A percentile compares a stretch with the other conserved stretches of the same genome.
phyloP scores from a whole-genome alignment of 805 yeast genomes.

The Blastobotrys muscicola region DNA sequence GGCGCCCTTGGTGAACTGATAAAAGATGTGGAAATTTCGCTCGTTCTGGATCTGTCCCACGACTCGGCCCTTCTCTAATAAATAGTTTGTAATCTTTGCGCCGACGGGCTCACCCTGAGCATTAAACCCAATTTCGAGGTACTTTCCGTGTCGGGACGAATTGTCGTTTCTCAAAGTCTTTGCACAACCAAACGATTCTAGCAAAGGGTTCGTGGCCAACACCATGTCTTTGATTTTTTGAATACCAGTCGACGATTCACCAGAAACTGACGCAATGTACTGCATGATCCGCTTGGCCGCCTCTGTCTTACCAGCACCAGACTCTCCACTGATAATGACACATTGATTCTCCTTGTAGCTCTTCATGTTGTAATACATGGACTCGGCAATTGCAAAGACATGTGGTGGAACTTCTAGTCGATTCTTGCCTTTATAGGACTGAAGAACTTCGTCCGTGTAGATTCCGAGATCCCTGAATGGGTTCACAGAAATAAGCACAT shows the following conservation, averaged over 20 bases:
- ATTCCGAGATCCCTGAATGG: constrained; percentile 96
- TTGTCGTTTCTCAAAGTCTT: constrained; percentile 83
- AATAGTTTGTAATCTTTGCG: constrained; percentile 90
- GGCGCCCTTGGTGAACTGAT: constrained; percentile 90
- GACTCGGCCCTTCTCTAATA: constrained; percentile 90
- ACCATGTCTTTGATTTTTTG: constrained; percentile 93
- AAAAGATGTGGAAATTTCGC: constrained; percentile 94
- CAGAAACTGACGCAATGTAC: constrained; percentile 81
- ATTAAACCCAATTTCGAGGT: constrained; percentile 83
- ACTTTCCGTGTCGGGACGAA: constrained; percentile 88
- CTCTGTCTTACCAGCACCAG: constrained; percentile 97
- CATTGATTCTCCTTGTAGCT: constrained; percentile 92
- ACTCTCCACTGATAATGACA: constrained; percentile 94
- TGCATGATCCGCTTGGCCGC: constrained; percentile 98
- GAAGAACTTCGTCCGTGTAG: constrained; percentile 70
- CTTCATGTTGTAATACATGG: constrained; percentile 92
- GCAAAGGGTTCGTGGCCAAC: constrained; percentile 86
- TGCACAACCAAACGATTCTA: constrained; percentile 91
- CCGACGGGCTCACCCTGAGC: constrained; percentile 78
- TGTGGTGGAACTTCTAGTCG: constrained; percentile 96
- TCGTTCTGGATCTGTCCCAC: constrained; percentile 91
- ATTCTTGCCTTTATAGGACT: constrained; percentile 80
- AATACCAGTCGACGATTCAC: constrained; percentile 57
- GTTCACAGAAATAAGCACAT: constrained; percentile 75
- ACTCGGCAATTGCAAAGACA: constrained; percentile 94